Base-by-base conservation (phyloP, 208 protist species). In the Wallacemonas rigidus region DNA sequence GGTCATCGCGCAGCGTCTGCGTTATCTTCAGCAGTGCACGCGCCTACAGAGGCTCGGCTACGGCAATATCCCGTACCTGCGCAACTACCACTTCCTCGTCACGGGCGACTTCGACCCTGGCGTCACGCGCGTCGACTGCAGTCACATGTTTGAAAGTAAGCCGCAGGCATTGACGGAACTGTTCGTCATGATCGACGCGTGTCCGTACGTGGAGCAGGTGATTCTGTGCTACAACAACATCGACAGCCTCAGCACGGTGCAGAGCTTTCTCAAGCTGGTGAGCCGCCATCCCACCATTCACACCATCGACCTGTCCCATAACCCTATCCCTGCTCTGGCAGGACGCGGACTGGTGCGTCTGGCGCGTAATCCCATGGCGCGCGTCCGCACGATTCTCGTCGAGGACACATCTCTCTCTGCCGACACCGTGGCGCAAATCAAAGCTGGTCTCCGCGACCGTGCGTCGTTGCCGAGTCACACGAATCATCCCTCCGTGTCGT, bases 171-270 rank as follows among this genome's bases (percentile, higher is more conserved):
- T 95, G 47, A 55, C 77, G n/a, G 82, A 91, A 68, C 58, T 95
- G 14, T 50, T 94, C 6, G 58, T 85, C 15, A 93, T 95, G 88
- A 73, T 95, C 35, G 76, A 86, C 36, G 77, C 82, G 50, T 88
- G 81, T 47, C 57, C 70, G 9, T 78, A 69, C 40, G 72, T 95
- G 39, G 75, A 84, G 61, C 71, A 85, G 9, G 48, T 95, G 0
- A 85, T 94, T 53, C 67, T 95, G 9, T 91, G 88, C 62, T 72
- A 79, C 69, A 95, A 95, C 71, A 90, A 90, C 75, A 92, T 95
- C 57, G 81, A 87, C 63, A 89, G 60, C 50, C 69, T 95, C 14
- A 81, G 60, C 15, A 14, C 89, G 6, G 80, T 95, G n/a, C 91
- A 95, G 77, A 72, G 73, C 7, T 71, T 95, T 11, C 55, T 91